Percentiles rank a stretch among this genome's conserved stretches.
Evolutionary conservation across 345 rosid species (phyloP).

Genomic region (Combretum micranthum): DNA sequence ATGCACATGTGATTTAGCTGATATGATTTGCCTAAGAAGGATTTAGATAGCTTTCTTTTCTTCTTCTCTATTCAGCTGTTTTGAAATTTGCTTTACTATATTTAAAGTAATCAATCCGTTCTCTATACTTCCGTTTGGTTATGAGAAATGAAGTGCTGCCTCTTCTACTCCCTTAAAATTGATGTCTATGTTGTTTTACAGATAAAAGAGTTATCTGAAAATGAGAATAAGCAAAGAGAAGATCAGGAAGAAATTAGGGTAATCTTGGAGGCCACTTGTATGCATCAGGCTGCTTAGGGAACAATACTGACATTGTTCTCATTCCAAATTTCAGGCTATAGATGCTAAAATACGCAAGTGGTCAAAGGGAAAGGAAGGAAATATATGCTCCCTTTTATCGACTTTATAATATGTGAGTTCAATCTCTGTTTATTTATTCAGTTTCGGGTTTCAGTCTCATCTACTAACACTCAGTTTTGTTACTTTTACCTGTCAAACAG

Average conservation of each 20-base stretch:
- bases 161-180: neutral
- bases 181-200: slow-evolving; percentile 13
- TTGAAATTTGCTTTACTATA: neutral
- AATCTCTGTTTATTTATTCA: too few relatives aligned
- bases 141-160: too few relatives aligned
- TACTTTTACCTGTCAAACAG: too few relatives aligned
- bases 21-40: neutral
- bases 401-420: slow-evolving; percentile 81
- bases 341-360: slow-evolving; percentile 63
- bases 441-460: too few relatives aligned
- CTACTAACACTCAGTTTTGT: too few relatives aligned
- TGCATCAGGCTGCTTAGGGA: slow-evolving; percentile 1
- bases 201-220: slow-evolving; percentile 54
- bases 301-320: slow-evolving; percentile 4
- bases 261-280: slow-evolving; percentile 7
- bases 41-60: neutral
- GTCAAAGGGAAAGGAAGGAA: slow-evolving; percentile 79
- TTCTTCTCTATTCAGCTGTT: neutral
- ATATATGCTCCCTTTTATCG: slow-evolving; percentile 86
- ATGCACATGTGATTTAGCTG: too few relatives aligned
- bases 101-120: neutral
- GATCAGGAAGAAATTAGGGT: slow-evolving; percentile 45
- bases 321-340: slow-evolving; percentile 35
- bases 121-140: neutral
- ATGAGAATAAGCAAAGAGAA: slow-evolving; percentile 20